Conservation (phyloP, 1,284 basidiomycete genomes). For the Hypsizygus ulmarius region DNA sequence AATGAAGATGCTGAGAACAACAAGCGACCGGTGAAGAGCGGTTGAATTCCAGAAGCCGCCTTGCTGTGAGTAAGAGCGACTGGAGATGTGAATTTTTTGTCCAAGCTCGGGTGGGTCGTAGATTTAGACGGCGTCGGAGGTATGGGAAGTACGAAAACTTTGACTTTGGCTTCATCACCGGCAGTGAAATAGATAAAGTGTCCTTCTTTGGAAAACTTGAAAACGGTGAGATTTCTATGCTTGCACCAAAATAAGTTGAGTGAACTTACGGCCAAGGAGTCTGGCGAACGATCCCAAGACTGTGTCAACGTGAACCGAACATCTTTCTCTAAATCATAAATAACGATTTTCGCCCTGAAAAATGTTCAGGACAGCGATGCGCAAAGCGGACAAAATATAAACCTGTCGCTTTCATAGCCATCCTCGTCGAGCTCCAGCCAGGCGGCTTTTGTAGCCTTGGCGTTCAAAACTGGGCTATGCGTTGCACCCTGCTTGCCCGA, state of each 20-base stretch:
- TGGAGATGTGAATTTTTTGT: constrained; percentile 50
- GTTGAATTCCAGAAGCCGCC: constrained; percentile 58
- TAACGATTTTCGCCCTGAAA: constrained; percentile 66
- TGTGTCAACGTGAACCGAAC: constrained; percentile 71
- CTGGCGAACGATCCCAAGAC: constrained; percentile 80
- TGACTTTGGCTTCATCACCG: constrained; percentile 72
- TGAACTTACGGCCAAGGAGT: constrained; percentile 49
- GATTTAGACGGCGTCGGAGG: constrained; percentile 57
- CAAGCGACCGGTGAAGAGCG: constrained; percentile 56
- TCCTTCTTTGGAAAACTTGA: constrained; percentile 72
- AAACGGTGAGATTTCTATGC: constrained; percentile 5
- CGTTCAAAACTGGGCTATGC: constrained; percentile 65
- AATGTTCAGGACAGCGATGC: constrained; percentile 6
- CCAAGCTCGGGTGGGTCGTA: constrained; percentile 47
- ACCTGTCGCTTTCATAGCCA: constrained; percentile 85
- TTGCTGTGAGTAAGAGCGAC: constrained; percentile 55
- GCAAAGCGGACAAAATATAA: constrained; percentile 11
- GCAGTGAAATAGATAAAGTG: constrained; percentile 70
- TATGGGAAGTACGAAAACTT: constrained; percentile 68
- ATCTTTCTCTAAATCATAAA: constrained; percentile 71
- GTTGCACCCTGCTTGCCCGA: constrained; percentile 82
- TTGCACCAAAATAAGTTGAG: not conserved
- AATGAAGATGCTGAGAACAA: constrained; percentile 70
- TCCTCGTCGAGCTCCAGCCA: constrained; percentile 87
- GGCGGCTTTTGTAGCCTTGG: constrained; percentile 67